Percentiles rank a stretch among this genome's conserved stretches.
These are phyloP conservation scores for Kluyveromyces marxianus DNA, from an alignment of 1,139 yeast genomes.

Conservation along the genomic window DNA sequence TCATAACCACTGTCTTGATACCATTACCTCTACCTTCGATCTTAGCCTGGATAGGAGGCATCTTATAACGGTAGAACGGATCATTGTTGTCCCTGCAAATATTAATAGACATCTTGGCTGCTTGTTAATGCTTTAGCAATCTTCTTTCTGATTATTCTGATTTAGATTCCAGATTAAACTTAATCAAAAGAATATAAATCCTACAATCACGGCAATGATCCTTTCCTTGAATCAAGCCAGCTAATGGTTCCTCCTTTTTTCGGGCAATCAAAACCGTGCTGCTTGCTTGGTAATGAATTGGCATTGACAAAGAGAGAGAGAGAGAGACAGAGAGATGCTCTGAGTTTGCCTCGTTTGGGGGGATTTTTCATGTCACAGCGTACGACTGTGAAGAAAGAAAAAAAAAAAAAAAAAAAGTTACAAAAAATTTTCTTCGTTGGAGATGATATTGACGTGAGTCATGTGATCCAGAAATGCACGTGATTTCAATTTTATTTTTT, in stretches of 20 bases:
- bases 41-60: conserved; percentile 97
- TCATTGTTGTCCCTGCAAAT: conserved; percentile 96
- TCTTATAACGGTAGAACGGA: conserved; percentile 97
- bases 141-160: too few species aligned
- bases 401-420: neutral
- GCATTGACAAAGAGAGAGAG: too few species aligned
- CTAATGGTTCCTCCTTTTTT: too few species aligned
- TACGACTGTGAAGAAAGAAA: neutral
- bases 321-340: too few species aligned
- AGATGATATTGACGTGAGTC: neutral
- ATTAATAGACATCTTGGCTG: conserved; percentile 68
- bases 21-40: conserved; percentile 99
- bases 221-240: too few species aligned
- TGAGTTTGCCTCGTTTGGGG: too few species aligned
- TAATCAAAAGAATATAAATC: too few species aligned
- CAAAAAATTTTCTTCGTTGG: conserved; percentile 7
- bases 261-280: too few species aligned
- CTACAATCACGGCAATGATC: too few species aligned
- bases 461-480: neutral
- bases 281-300: too few species aligned
- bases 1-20: conserved; percentile 90
- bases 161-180: too few species aligned
- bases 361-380: neutral
- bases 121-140: neutral
- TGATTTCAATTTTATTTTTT: neutral